A percentile compares a stretch with the other conserved stretches of the same genome.
Conservation (phyloP, 495 filamentous ascomycete genomes). For the Neurospora intermedia region DNA sequence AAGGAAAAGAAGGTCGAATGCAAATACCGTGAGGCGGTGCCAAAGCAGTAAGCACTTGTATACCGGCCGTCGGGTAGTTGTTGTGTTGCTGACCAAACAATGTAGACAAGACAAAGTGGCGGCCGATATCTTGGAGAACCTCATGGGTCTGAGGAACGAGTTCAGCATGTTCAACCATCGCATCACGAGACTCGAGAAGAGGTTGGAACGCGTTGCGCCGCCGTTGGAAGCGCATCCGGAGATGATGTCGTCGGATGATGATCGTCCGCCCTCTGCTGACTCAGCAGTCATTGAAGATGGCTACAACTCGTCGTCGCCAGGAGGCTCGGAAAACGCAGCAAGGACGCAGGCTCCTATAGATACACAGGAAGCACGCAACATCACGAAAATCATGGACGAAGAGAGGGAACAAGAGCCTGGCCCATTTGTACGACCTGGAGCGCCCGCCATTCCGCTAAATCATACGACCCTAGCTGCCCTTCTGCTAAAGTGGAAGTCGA, state of each 20-base stretch:
- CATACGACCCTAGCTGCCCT: conserved; percentile 77
- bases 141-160: conserved; percentile 23
- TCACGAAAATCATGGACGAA: conserved; percentile 29
- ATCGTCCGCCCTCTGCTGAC: conserved; percentile 15
- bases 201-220: conserved; percentile 9
- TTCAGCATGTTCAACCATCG: conserved; percentile 20
- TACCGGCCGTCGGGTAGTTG: neutral
- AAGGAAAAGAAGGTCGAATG: conserved; percentile 48
- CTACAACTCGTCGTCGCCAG: conserved; percentile 13
- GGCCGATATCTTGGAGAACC: conserved; percentile 37
- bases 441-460: conserved; percentile 59
- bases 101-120: conserved; percentile 42
- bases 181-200: conserved; percentile 16
- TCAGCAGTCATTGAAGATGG: conserved; percentile 14
- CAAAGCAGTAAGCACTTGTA: conserved; percentile 47
- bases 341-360: conserved; percentile 9
- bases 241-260: conserved; percentile 9
- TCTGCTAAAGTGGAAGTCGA: conserved; percentile 60
- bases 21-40: conserved; percentile 54
- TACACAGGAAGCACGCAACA: conserved; percentile 19
- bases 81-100: conserved; percentile 6
- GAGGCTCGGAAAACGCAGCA: conserved; percentile 2
- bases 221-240: conserved; percentile 5
- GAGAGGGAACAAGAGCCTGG: conserved; percentile 36
- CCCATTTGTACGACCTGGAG: conserved; percentile 36